Evolutionary conservation across 306 rosid species (phyloP), one percentile per base, ranked within the genome.

Genomic region (Begonia masoniana): DNA sequence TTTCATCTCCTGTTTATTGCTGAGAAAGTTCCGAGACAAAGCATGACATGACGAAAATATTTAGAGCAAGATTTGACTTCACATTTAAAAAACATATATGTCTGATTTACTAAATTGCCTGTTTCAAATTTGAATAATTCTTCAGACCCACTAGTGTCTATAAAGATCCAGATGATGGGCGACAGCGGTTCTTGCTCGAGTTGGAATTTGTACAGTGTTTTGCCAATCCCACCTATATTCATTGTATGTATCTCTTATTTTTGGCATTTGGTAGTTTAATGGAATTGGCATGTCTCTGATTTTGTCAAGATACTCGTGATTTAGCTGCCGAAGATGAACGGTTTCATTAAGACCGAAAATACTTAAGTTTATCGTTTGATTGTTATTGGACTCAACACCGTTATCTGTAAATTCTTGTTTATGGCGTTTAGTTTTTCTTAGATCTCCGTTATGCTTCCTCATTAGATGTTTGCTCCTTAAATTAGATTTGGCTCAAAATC

Each of bases 221-320:
- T 55, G 85, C 97, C 10, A 91, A 91, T 66, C 97, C 97, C 36
- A 91, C 92, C 60, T 91, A 83, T 63, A 91, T 91, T 59, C 97
- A 91, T 69, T 85, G 94, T 85, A 71, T 24, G 84, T 51, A 69
- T 15, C 54, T 52, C 5, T 39, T 6, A 26, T 47, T 61, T 43
- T 35, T 45, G 49, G 13, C 49, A 45, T 5, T 45, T 45, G 47
- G 13, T 43, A 43, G 47, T 12, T 43, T 43, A 43, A 43, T 45
- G 49, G 49, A 45, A 45, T 45, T 45, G 49, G 15, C 15, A 45
- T 45, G 13, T 10, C 14, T 45, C 48, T 45, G 49, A 45, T 45
- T 45, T n/a, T 4, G 2, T 45, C 49, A 12, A n/a, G 2, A 45
- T 45, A 49, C 52, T 42, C 62, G 17, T 56, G 59, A 13, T 61